Evolutionary conservation across 2,329 filamentous ascomycete species (phyloP).

Genomic region (Scortechinia acanthostroma): DNA sequence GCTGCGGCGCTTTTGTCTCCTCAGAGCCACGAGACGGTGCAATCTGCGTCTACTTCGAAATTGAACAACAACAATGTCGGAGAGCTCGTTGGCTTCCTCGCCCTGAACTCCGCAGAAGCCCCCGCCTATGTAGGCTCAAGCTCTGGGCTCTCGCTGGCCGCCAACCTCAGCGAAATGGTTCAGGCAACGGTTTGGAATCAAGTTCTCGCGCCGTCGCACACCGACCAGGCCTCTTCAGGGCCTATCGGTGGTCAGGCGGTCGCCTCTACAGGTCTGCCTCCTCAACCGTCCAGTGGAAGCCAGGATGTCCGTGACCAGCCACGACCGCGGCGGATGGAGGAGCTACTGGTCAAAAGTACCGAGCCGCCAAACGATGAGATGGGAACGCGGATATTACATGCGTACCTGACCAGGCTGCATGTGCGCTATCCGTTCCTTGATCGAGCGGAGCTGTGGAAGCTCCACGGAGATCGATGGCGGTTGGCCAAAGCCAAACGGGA

Average conservation of each 20-base stretch:
- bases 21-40: not conserved
- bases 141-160: conserved; percentile 36
- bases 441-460: conserved; percentile 29
- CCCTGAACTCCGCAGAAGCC: conserved; percentile 31
- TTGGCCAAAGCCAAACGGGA: conserved; percentile 22
- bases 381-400: conserved; percentile 29
- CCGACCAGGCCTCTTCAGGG: not conserved
- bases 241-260: no score
- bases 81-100: conserved; percentile 39
- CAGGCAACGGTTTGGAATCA: conserved; percentile 45
- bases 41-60: not conserved
- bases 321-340: conserved; percentile 23
- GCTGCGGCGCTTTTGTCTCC: not conserved
- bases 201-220: not conserved
- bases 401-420: conserved; percentile 35
- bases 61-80: conserved; percentile 13
- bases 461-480: conserved; percentile 28
- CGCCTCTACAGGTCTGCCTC: no score
- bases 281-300: conserved; percentile 7
- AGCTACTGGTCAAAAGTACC: conserved; percentile 29
- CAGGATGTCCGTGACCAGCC: conserved; percentile 10
- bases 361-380: conserved; percentile 35
- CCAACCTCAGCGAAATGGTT: conserved; percentile 42
- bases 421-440: conserved; percentile 40
- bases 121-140: conserved; percentile 39